Conservation (phyloP, 176 grass and related monocot species). For the Pontederia crassipes region DNA sequence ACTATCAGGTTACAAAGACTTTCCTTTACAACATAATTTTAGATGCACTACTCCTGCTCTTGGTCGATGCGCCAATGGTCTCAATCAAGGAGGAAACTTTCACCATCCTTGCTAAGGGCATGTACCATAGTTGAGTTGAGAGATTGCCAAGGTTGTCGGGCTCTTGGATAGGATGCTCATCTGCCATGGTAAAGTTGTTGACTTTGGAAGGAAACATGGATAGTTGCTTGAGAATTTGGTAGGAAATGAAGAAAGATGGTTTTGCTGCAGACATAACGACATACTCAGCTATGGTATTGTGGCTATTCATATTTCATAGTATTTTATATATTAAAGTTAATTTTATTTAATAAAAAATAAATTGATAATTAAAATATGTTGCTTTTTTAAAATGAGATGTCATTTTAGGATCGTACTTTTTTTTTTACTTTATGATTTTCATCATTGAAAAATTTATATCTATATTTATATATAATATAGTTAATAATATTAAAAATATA, state of each 20-base stretch:
- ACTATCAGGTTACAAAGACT: slow-evolving; percentile 39
- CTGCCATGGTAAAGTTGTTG: slow-evolving; percentile 58
- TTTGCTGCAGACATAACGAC: slow-evolving; percentile 50
- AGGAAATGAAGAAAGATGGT: slow-evolving; percentile 63
- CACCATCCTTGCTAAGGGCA: slow-evolving; percentile 50
- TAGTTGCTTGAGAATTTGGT: slow-evolving; percentile 72
- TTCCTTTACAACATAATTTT: slow-evolving; percentile 73
- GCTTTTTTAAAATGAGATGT: no score
- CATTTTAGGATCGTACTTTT: no score
- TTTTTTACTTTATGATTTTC: no score
- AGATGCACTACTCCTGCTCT: slow-evolving; percentile 35
- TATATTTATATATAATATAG: no score
- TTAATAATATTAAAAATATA: no score
- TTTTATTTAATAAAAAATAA: no score
- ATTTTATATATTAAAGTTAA: no score
- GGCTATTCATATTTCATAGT: no score
- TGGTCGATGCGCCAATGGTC: slow-evolving; percentile 31
- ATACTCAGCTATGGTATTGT: slow-evolving; percentile 51
- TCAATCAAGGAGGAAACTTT: slow-evolving; percentile 63
- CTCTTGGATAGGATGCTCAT: slow-evolving; percentile 48
- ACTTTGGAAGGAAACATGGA: slow-evolving; percentile 50
- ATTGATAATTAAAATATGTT: no score
- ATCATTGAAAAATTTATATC: no score
- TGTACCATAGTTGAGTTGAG: slow-evolving; percentile 32
- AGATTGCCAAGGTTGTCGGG: slow-evolving; percentile 37